phyloP scores from a whole-genome alignment of 352 stramenopile genomes.

The Phytophthora sojae region DNA sequence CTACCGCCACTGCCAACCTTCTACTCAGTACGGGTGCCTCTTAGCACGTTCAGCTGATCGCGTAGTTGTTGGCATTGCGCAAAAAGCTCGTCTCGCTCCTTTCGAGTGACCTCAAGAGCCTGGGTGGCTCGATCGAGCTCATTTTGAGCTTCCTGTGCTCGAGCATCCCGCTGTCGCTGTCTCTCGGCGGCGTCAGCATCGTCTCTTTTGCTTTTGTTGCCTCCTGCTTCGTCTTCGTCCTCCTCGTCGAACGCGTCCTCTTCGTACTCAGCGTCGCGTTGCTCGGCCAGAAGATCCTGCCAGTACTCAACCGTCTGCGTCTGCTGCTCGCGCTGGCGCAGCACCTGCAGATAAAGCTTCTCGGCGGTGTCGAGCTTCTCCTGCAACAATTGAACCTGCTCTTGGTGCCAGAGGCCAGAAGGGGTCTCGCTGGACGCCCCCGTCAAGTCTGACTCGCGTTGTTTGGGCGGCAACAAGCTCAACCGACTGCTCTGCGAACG shows the following conservation, averaged over 20 bases:
- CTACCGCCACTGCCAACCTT: no score
- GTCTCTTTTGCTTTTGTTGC: constrained; percentile 17
- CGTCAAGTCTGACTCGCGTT: constrained; percentile 9
- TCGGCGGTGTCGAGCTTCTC: constrained; percentile 77
- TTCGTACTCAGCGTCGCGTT: constrained; percentile 49
- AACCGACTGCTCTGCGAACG: constrained; percentile 27
- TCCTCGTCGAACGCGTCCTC: constrained; percentile 41
- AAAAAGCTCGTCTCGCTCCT: constrained; percentile 73
- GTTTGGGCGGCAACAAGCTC: constrained; percentile 41
- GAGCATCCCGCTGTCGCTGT: constrained; percentile 23
- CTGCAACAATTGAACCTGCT: constrained; percentile 51
- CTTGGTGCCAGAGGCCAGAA: constrained; percentile 38
- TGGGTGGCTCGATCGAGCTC: constrained; percentile 43
- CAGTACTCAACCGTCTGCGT: constrained; percentile 69
- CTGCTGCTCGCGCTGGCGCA: constrained; percentile 75
- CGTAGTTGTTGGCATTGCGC: constrained; percentile 65
- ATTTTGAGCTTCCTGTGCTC: constrained; percentile 26
- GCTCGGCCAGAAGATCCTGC: constrained; percentile 62
- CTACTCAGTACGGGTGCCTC: background rate
- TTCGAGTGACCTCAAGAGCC: constrained; percentile 45
- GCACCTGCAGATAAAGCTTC: constrained; percentile 75
- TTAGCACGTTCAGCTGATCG: constrained; percentile 44
- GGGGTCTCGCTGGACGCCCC: constrained; percentile 43
- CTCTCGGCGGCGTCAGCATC: constrained; percentile 11
- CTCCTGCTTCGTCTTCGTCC: constrained; percentile 14